Evolutionary conservation across 2,329 filamentous ascomycete species (phyloP), one percentile per base, ranked within the genome.

Genomic region (Diaporthe ampelina): DNA sequence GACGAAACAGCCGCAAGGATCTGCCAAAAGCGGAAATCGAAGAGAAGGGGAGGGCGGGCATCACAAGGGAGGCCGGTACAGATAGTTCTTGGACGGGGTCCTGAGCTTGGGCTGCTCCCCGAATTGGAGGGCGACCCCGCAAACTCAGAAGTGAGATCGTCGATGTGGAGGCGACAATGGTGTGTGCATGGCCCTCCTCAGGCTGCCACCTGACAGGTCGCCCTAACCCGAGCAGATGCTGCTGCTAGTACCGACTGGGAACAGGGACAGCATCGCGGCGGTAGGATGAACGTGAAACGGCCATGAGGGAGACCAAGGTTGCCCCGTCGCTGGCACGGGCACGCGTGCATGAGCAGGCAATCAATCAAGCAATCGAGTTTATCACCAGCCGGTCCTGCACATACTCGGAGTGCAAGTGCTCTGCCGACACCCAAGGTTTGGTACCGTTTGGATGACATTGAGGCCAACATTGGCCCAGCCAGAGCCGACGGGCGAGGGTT

Each of bases 1-100:
- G 63, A 67, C 63, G 63, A 67, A 52, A 67, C 63, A 67, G 45
- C 45, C 63, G 63, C 63, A 67, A 52, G 63, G 63, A 67, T 67
- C 37, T 67, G 29, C 63, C 63, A 35, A 67, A 67, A 67, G n/a
- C 13, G 63, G 63, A 26, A 50, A 37, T 37, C 56, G 45, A 71
- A 59, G 45, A 71, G 56, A 61, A 50, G 11, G 19, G n/a, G 57
- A 8, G n/a, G 56, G 40, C 56, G 21, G 21, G 17, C 43, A 24
- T 43, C 13, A 48, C 56, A 58, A 35, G 56, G 56, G 35, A 61
- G 56, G 56, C n/a, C n/a, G 29, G 32, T n/a, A 26, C 43, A 48
- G 29, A 32, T 35, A 40, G 8, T 19, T 19, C 40, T 48, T 29
- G 67, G 68, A 58, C 56, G 40, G 67, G 37, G 37, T 43, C 50